Conservation (phyloP, 192 early-diverging fungal genomes). For the Cladochytrium replicatum region DNA sequence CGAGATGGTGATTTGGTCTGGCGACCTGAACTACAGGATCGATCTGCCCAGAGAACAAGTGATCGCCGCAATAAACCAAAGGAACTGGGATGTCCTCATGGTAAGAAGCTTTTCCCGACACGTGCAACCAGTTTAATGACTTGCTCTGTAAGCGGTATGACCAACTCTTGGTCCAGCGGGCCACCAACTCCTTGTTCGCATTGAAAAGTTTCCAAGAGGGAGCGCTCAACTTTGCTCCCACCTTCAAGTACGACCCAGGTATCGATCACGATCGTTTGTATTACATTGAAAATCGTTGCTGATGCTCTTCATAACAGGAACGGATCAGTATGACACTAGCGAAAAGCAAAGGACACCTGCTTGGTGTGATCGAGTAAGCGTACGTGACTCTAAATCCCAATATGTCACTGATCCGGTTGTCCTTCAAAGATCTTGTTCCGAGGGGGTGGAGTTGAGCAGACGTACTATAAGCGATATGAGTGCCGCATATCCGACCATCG, state of each 20-base stretch:
- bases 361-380: constrained; percentile 87
- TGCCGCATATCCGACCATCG: constrained; percentile 73
- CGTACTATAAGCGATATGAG: constrained; percentile 59
- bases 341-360: constrained; percentile 90
- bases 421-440: constrained; percentile 28
- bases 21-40: constrained; percentile 95
- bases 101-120: constrained; percentile 16
- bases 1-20: constrained; percentile 42
- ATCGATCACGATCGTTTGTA: no score
- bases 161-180: constrained; percentile 33
- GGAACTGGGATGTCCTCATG: constrained; percentile 49
- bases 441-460: constrained; percentile 15
- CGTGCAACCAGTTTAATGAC: constrained; percentile 7
- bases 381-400: constrained; percentile 10
- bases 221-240: constrained; percentile 75
- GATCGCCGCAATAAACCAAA: constrained; percentile 42
- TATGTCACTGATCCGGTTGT: not conserved
- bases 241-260: constrained; percentile 93
- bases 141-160: constrained; percentile 32
- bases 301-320: no score
- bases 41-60: constrained; percentile 59
- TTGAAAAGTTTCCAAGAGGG: constrained; percentile 69
- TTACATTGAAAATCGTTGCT: no score
- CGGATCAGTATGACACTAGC: constrained; percentile 76
- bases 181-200: constrained; percentile 56